Conservation (phyloP, 768 basidiomycete genomes). For the Tylopilus rubrobrunneus region DNA sequence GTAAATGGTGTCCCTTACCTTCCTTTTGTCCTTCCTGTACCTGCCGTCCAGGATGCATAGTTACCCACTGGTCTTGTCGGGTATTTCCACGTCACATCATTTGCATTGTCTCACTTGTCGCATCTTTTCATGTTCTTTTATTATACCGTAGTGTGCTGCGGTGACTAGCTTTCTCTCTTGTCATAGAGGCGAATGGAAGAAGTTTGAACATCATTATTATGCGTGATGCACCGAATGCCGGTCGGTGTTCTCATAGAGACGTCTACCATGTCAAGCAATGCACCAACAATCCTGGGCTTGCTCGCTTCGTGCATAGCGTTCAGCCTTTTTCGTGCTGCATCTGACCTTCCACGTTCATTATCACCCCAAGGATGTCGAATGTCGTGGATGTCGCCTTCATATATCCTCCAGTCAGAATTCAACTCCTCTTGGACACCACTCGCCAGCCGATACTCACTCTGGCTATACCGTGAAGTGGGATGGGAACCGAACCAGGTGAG, state of each 20-base stretch:
- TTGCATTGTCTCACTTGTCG: slow-evolving; percentile 31
- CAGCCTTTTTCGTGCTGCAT: slow-evolving; percentile 41
- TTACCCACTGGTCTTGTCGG: slow-evolving; percentile 11
- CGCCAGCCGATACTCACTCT: slow-evolving; percentile 75
- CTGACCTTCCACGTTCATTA: slow-evolving; percentile 45
- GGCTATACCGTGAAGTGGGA: slow-evolving; percentile 84
- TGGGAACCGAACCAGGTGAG: slow-evolving; percentile 69
- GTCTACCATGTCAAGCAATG: slow-evolving; percentile 11
- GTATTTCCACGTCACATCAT: slow-evolving; percentile 26
- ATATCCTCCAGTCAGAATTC: slow-evolving; percentile 67
- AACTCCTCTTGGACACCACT: slow-evolving; percentile 68
- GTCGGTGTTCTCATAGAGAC: neutral
- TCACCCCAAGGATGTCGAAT: slow-evolving; percentile 93
- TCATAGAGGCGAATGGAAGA: slow-evolving; percentile 33
- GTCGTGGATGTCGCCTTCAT: slow-evolving; percentile 95
- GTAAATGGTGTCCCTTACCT: slow-evolving; percentile 34
- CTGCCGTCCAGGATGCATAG: slow-evolving; percentile 10
- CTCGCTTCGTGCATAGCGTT: slow-evolving; percentile 36
- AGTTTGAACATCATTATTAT: slow-evolving; percentile 17
- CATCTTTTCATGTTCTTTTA: slow-evolving; percentile 33
- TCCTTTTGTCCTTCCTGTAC: slow-evolving; percentile 16
- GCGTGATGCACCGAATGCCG: neutral
- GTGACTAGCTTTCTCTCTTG: slow-evolving; percentile 30
- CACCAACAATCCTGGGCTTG: slow-evolving; percentile 21
- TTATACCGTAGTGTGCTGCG: slow-evolving; percentile 35